A percentile compares a stretch with the other conserved stretches of the same genome.
Evolutionary conservation across 148 eudicot genomes (phyloP).

Genomic region (Vaccinium macrocarpon): DNA sequence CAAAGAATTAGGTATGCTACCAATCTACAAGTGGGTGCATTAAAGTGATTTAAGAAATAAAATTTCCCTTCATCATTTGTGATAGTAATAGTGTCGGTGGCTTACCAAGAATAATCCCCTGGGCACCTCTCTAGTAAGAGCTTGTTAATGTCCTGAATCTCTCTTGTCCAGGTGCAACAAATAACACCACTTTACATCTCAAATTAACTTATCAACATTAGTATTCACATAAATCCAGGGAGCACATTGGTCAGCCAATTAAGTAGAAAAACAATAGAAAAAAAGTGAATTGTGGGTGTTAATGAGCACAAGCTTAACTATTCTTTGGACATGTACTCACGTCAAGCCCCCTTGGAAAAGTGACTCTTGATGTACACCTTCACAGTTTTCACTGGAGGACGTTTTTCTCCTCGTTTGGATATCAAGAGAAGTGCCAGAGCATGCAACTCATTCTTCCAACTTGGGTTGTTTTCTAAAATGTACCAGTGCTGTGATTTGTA

Average conservation of each 20-base stretch:
- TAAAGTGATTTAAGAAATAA: not conserved
- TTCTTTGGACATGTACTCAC: not conserved
- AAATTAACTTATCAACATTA: not conserved
- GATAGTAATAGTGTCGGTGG: not conserved
- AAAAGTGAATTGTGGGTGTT: not conserved
- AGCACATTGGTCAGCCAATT: not conserved
- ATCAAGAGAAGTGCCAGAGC: slow-evolving; percentile 3
- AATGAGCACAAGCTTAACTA: not conserved
- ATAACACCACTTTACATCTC: slow-evolving; percentile 15
- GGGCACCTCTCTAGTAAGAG: slow-evolving; percentile 94
- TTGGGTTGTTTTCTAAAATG: not conserved
- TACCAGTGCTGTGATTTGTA: not conserved
- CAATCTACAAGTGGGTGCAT: not conserved
- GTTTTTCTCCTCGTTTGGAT: not conserved
- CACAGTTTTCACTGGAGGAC: not conserved
- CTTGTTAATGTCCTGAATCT: slow-evolving; percentile 92
- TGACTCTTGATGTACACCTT: not conserved
- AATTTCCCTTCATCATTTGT: not conserved
- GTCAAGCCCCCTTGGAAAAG: not conserved
- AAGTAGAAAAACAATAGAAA: not conserved
- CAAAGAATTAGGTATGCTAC: not conserved
- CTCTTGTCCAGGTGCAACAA: slow-evolving; percentile 94
- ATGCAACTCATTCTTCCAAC: not conserved
- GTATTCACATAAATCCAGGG: not conserved
- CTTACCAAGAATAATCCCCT: slow-evolving; percentile 92